These are phyloP conservation scores for Polysphondylium violaceum DNA, from an alignment of 78 protist genomes.

Conservation along the genomic window DNA sequence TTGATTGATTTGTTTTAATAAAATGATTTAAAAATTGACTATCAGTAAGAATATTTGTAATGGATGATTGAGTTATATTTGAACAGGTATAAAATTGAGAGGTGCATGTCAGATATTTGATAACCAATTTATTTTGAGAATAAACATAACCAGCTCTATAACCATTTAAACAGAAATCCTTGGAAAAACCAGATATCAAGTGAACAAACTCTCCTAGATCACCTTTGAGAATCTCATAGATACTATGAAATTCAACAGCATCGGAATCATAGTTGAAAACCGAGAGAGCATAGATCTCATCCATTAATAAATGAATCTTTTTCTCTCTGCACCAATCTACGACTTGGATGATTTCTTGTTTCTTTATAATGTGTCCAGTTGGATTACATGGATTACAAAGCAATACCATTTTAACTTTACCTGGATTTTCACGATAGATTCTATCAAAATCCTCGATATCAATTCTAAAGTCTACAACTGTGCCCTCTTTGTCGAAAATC, in stretches of 20 bases:
- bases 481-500: not conserved
- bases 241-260: not conserved
- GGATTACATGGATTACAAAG: slow-evolving; percentile 77
- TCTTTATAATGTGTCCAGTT: slow-evolving; percentile 25
- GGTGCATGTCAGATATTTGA: not conserved
- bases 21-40: not conserved
- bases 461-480: not conserved
- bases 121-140: slow-evolving; percentile 30
- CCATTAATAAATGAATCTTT: slow-evolving; percentile 42
- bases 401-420: slow-evolving; percentile 22
- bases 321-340: slow-evolving; percentile 16
- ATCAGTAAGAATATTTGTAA: slow-evolving; percentile 22
- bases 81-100: slow-evolving; percentile 38
- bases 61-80: slow-evolving; percentile 26
- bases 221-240: slow-evolving; percentile 25
- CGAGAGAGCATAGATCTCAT: slow-evolving; percentile 78
- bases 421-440: not conserved
- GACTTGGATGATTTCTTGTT: not conserved
- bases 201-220: slow-evolving; percentile 54
- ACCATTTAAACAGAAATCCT: slow-evolving; percentile 80
- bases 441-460: slow-evolving; percentile 10
- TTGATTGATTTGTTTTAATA: slow-evolving; percentile 20
- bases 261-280: slow-evolving; percentile 15
- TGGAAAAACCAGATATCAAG: slow-evolving; percentile 65
- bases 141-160: slow-evolving; percentile 59